phyloP scores from a whole-genome alignment of 306 rosid genomes.

The Myrica gale region DNA sequence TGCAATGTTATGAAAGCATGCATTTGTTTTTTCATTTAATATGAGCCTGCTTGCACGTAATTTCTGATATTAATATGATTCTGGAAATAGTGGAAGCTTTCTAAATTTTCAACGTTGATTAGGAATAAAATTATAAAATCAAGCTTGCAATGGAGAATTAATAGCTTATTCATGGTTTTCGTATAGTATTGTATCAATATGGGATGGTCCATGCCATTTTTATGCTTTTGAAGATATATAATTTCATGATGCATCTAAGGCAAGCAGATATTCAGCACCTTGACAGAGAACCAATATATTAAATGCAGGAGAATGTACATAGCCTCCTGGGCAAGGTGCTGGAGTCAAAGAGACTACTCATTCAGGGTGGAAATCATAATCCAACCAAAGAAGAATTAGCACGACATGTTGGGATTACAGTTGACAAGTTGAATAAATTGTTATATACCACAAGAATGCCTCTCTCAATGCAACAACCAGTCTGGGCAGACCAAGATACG shows the following conservation, averaged over 20 bases:
- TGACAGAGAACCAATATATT: slow-evolving; percentile 13
- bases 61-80: slow-evolving; percentile 13
- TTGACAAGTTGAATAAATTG: slow-evolving; percentile 65
- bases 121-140: background rate
- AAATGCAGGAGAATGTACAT: slow-evolving; percentile 73
- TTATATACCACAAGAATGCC: slow-evolving; percentile 62
- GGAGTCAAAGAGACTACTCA: slow-evolving; percentile 66
- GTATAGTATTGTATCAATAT: background rate
- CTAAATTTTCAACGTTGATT: slow-evolving; percentile 14
- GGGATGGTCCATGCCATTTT: background rate
- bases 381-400: slow-evolving; percentile 86
- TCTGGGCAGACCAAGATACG: slow-evolving; percentile 80
- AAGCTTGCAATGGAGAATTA: too few relatives aligned
- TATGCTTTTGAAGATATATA: slow-evolving; percentile 3
- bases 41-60: background rate
- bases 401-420: slow-evolving; percentile 57
- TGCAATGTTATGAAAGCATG: background rate
- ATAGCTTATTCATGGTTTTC: background rate
- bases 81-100: slow-evolving; percentile 20
- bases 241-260: background rate
- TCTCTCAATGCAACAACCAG: slow-evolving; percentile 75
- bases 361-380: slow-evolving; percentile 62
- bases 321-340: slow-evolving; percentile 60
- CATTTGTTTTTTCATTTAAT: background rate
- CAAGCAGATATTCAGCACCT: background rate